Evolutionary conservation across 768 basidiomycete species (phyloP).

Genomic region (Clavaria fumosa): DNA sequence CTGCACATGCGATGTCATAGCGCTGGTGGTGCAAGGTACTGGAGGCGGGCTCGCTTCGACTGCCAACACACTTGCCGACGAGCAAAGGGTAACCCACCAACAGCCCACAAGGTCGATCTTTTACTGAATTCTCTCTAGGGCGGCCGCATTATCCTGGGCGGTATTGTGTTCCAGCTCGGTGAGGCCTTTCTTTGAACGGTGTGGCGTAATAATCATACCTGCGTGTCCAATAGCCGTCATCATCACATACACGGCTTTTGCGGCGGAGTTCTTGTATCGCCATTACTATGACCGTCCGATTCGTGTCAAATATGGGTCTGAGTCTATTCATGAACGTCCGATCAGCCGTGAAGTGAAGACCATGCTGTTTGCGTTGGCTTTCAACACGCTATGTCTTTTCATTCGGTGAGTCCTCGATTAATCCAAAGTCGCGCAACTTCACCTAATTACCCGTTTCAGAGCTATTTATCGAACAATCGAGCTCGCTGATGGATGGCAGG

Average conservation of each 20-base stretch:
- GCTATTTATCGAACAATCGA: slow-evolving; percentile 39
- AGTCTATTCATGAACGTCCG: slow-evolving; percentile 3
- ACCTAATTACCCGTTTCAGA: too few species aligned
- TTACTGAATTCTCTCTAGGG: slow-evolving; percentile 14
- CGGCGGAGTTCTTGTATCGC: slow-evolving; percentile 31
- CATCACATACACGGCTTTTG: slow-evolving; percentile 24
- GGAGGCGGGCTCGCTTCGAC: slow-evolving; percentile 36
- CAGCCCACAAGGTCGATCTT: too few species aligned
- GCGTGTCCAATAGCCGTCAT: slow-evolving; percentile 23
- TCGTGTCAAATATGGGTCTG: background rate
- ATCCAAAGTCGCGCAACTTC: too few species aligned
- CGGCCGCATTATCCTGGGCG: slow-evolving; percentile 40
- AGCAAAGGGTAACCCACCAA: too few species aligned
- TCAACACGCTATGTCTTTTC: slow-evolving; percentile 28
- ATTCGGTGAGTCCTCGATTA: slow-evolving; percentile 25
- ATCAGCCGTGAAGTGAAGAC: slow-evolving; percentile 14
- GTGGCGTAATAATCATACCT: background rate
- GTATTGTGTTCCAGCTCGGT: slow-evolving; percentile 46
- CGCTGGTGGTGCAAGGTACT: slow-evolving; percentile 37
- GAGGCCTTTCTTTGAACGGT: slow-evolving; percentile 7
- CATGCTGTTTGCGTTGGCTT: slow-evolving; percentile 22
- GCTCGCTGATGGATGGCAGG: slow-evolving; percentile 35
- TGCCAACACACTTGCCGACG: too few species aligned
- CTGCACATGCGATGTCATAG: slow-evolving; percentile 27
- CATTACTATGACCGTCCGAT: slow-evolving; percentile 24